Evolutionary conservation across 1,284 basidiomycete genomes (phyloP), one percentile per base, ranked within the genome.

Genomic region (Trametes versicolor): DNA sequence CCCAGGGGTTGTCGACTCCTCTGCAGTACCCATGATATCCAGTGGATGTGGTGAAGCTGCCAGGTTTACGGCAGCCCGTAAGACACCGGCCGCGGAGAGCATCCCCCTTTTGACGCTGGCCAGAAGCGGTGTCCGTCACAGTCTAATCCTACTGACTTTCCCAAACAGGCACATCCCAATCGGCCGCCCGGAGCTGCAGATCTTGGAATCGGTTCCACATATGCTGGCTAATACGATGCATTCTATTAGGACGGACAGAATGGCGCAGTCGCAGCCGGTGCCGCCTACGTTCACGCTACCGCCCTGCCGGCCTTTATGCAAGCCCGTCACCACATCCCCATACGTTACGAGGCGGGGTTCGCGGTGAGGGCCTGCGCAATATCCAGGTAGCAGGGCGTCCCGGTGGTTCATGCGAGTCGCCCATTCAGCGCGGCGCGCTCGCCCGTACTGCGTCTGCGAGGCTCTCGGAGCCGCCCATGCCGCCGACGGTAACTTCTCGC

Each of bases 41-140:
- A 36, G 15, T 21, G 21, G 9, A 39, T 23, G 51, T 10, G 10
- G 51, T 17, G 32, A 34, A 29, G 29, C 34, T 23, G 29, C 32
- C 19, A 12, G 13, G 15, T 37, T 67, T 62, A 67, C 66, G 63
- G 66, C 63, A 67, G 51, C 56, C 60, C 65, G 56, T 48, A 41
- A n/a, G 48, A 67, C 19, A 43, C 62, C 63, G 62, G 60, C 25
- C 34, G 25, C 41, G 32, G 39, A 45, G 8, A 13, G 56, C 59
- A 43, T 41, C 27, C n/a, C 15, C 13, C 10, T 7, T 9, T n/a
- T 37, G 34, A 29, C 23, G 23, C 57, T n/a, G 9, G 36, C 15
- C 17, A n/a, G 39, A 57, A 60, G 53, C 63, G 43, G 63, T 56
- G 53, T 43, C 41, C 47, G 29, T 43, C 53, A 9, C 3, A 23